Percentiles rank a stretch among this genome's conserved stretches.
phyloP scores from a whole-genome alignment of 306 rosid species.

The Vigna unguiculata region DNA sequence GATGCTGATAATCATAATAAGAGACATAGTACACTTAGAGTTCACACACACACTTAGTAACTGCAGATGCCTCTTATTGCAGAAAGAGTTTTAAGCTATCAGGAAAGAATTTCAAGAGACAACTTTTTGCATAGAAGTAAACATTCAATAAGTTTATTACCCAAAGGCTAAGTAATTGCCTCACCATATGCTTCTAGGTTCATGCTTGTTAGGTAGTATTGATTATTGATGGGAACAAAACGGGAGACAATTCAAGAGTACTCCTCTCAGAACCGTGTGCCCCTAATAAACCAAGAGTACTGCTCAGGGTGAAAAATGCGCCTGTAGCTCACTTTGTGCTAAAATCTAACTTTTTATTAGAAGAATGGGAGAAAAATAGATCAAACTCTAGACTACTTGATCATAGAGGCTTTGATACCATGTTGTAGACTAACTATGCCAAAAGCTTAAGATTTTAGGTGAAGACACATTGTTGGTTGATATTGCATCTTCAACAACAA shows the following conservation, averaged over 20 bases:
- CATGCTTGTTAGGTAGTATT: conserved; percentile 4
- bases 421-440: background rate
- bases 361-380: background rate
- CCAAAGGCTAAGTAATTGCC: conserved; percentile 4
- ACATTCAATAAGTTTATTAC: conserved; percentile 28
- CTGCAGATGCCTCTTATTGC: background rate
- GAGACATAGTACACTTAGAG: conserved; percentile 1
- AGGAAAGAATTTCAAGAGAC: conserved; percentile 37
- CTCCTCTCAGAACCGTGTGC: background rate
- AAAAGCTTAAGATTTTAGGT: background rate
- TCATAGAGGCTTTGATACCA: background rate
- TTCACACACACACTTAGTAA: conserved; percentile 24
- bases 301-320: background rate
- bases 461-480: background rate
- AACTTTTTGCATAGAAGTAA: background rate
- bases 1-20: conserved; percentile 14
- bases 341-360: background rate
- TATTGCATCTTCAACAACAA: conserved; percentile 4
- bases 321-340: background rate
- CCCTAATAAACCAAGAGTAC: background rate
- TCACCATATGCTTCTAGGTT: conserved; percentile 21
- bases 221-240: background rate
- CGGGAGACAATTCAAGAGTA: background rate
- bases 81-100: conserved; percentile 27
- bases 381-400: background rate